Evolutionary conservation across 441 rosid genomes (phyloP).

Genomic region (Euphorbia celastroides): DNA sequence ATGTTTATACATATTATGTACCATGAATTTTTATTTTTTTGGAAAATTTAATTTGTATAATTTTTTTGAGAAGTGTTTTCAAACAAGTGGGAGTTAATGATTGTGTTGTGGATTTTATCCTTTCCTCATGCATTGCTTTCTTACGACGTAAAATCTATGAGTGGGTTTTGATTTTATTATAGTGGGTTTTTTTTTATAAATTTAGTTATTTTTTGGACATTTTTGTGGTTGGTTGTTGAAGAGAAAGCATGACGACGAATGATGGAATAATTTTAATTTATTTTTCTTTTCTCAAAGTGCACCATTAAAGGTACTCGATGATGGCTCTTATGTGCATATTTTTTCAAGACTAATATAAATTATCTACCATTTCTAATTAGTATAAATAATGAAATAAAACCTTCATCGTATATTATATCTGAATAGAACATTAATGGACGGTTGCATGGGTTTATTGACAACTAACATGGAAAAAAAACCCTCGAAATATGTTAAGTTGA

Average conservation of each 20-base stretch:
- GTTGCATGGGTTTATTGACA: too few relatives aligned
- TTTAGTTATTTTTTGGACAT: background rate
- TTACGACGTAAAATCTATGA: constrained; percentile 56
- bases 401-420: too few relatives aligned
- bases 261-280: constrained; percentile 24
- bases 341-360: too few relatives aligned
- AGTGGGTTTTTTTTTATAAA: constrained; percentile 5
- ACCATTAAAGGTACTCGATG: constrained; percentile 29
- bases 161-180: constrained; percentile 3
- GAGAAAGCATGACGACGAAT: constrained; percentile 20
- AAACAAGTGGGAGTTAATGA: constrained; percentile 51
- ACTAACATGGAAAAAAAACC: too few relatives aligned
- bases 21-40: constrained; percentile 3
- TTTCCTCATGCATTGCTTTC: constrained; percentile 91
- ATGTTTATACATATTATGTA: too few relatives aligned
- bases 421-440: too few relatives aligned
- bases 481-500: too few relatives aligned
- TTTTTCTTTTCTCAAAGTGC: constrained; percentile 32
- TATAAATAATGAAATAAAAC: too few relatives aligned
- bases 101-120: constrained; percentile 58
- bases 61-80: constrained; percentile 20
- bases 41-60: background rate
- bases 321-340: too few relatives aligned
- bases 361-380: too few relatives aligned
- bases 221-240: constrained; percentile 32